These are phyloP conservation scores for Caryopteris hybrid DNA, from an alignment of 305 asterid species.

Conservation along the genomic window DNA sequence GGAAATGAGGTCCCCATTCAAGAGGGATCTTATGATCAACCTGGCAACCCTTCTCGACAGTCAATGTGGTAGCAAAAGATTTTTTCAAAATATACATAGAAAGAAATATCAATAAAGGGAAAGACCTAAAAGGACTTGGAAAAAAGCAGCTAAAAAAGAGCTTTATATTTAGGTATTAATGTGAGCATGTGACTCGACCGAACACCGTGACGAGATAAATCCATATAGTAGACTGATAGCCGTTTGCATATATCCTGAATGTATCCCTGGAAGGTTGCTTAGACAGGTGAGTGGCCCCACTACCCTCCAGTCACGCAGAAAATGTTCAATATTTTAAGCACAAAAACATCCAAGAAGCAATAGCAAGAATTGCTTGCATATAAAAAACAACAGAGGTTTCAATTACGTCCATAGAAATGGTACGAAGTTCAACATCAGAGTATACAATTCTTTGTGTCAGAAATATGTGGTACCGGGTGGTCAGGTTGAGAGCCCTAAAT, in stretches of 20 bases:
- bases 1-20: neutral
- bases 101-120: neutral
- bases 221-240: neutral
- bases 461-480: conserved; percentile 53
- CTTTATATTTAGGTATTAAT: too few species aligned
- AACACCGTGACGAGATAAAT: neutral
- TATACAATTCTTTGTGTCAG: neutral
- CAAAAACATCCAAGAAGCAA: neutral
- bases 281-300: too few species aligned
- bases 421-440: conserved; percentile 7
- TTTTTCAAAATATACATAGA: neutral
- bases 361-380: neutral
- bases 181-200: neutral
- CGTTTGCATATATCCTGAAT: neutral
- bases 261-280: neutral
- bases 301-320: neutral
- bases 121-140: too few species aligned
- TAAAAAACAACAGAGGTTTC: neutral
- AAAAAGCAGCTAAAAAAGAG: neutral
- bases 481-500: conserved; percentile 84
- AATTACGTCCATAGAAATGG: conserved; percentile 4
- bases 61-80: neutral
- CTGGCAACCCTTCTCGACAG: neutral
- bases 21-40: neutral
- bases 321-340: neutral